These are phyloP conservation scores for Boletus rubescentipes DNA, from an alignment of 768 basidiomycete genomes.

Conservation along the genomic window DNA sequence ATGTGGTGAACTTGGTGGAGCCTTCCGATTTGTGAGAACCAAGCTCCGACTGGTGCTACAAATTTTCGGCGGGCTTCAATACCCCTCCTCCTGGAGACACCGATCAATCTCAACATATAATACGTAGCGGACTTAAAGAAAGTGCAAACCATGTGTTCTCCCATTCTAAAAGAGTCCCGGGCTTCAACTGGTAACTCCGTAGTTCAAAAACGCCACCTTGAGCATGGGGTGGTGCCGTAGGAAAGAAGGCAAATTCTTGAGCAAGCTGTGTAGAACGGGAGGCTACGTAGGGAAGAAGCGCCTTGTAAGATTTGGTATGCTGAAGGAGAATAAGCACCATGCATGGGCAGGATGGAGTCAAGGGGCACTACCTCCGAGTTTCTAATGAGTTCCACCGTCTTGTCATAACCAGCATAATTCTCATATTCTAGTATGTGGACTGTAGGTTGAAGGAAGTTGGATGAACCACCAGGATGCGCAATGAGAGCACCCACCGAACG, in stretches of 20 bases:
- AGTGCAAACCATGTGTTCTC: conserved; percentile 83
- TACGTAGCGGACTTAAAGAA: background rate
- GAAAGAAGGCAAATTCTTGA: conserved; percentile 95
- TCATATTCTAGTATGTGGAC: conserved; percentile 89
- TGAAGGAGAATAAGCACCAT: conserved; percentile 26
- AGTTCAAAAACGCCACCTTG: conserved; percentile 94
- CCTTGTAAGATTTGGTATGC: conserved; percentile 67
- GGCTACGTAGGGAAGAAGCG: conserved; percentile 73
- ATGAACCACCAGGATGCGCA: background rate
- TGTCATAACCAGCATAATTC: conserved; percentile 88
- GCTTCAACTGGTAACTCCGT: conserved; percentile 82
- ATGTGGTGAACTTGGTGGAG: conserved; percentile 91
- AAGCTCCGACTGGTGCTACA: conserved; percentile 85
- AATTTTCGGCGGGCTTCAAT: conserved; percentile 91
- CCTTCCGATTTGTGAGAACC: conserved; percentile 86
- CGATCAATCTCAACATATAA: conserved; percentile 1
- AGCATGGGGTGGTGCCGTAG: conserved; percentile 81
- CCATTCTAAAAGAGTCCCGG: conserved; percentile 93
- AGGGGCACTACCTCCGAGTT: conserved; percentile 57
- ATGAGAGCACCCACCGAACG: conserved; percentile 57
- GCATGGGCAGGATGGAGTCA: background rate
- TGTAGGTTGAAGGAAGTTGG: conserved; percentile 16
- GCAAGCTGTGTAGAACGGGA: conserved; percentile 76
- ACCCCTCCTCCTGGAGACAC: conserved; percentile 70
- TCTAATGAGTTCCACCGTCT: conserved; percentile 60